Evolutionary conservation across 768 basidiomycete species (phyloP), one percentile per base, ranked within the genome.

Genomic region (Podaxis pistillaris): DNA sequence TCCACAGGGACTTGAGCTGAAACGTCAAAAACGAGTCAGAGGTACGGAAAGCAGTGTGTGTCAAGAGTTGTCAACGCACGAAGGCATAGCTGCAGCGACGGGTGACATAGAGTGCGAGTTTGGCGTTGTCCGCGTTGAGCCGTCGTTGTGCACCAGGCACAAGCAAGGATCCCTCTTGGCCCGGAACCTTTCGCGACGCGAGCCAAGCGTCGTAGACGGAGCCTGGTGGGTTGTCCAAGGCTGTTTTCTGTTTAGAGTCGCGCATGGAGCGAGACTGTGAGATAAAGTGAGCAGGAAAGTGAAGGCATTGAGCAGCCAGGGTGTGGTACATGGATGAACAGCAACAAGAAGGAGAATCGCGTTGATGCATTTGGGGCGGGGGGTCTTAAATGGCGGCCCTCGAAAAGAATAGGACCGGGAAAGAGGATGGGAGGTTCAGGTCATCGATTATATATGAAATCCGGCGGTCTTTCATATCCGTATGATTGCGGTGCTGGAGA

Each of bases 81-180:
- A 93, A 76, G 61, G 88, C 81, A 19, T 81, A 76, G 37, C 82
- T 79, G 69, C 83, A 88, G 12, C 77, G 76, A 61, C 78, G 79
- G 12, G 83, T 70, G 64, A 90, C 83, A 38, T 78, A 74, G 59
- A 76, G 73, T 7, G 91, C 91, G 19, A 89, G 80, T 50, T 71
- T 75, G 49, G 84, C 67, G 72, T 91, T 92, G 15, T 72, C 68
- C 52, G 80, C 67, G 55, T 80, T 86, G 64, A 93, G 68, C n/a
- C 82, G 78, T 44, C 91, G 84, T 65, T 86, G 87, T 44, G 85
- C 86, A 51, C 92, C 92, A 37, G 92, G 86, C 56, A 84, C 79
- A 66, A 87, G 79, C 71, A 74, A 74, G 52, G 67, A 63, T 19
- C 79, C 82, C 49, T 76, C 78, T 47, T 81, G 79, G 28, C 75